Percentiles rank a stretch among this genome's conserved stretches.
These are phyloP conservation scores for Solanum pennellii DNA, from an alignment of 257 asterid genomes.

Conservation along the genomic window DNA sequence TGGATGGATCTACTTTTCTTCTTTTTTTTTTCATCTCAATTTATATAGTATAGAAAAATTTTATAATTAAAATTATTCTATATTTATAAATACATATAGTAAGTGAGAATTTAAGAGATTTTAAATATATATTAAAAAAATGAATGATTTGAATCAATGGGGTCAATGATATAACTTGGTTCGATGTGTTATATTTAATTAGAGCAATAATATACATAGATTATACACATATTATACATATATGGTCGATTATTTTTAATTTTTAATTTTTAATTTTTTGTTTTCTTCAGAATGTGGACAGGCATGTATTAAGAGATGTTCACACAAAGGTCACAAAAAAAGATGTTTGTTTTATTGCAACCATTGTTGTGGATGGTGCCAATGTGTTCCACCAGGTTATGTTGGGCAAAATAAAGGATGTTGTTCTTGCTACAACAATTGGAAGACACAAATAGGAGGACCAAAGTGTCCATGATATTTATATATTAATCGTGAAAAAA, in stretches of 20 bases:
- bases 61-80: too few relatives aligned
- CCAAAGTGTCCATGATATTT: background rate
- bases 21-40: too few relatives aligned
- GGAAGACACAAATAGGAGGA: background rate
- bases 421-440: background rate
- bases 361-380: background rate
- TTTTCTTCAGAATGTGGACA: background rate
- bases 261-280: background rate
- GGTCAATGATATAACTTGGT: background rate
- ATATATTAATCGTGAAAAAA: background rate
- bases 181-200: background rate
- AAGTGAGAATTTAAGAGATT: too few relatives aligned
- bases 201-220: background rate
- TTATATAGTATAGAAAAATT: too few relatives aligned
- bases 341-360: background rate
- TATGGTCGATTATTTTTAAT: background rate
- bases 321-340: background rate
- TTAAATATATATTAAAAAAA: too few relatives aligned
- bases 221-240: background rate
- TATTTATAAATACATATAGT: too few relatives aligned
- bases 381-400: background rate
- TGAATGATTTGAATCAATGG: too few relatives aligned
- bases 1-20: background rate
- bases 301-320: background rate
- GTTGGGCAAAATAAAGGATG: background rate